phyloP scores from a whole-genome alignment of 2,329 filamentous ascomycete species.

The Eutypa lata region DNA sequence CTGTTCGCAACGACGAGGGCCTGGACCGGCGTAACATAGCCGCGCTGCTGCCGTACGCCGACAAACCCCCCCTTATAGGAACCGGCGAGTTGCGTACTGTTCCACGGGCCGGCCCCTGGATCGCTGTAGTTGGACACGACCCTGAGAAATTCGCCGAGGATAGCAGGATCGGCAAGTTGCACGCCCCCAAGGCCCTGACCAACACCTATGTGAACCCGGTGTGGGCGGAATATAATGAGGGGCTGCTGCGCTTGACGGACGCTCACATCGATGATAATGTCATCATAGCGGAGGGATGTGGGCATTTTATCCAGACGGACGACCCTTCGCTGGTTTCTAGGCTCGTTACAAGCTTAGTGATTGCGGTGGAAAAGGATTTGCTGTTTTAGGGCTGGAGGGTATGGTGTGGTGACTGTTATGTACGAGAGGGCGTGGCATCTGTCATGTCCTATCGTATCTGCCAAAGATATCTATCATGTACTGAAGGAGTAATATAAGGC shows the following conservation, averaged over 20 bases:
- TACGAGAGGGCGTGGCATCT: too few relatives aligned
- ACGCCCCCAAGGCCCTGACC: constrained; percentile 34
- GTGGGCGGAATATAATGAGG: constrained; percentile 54
- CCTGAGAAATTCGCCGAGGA: constrained; percentile 49
- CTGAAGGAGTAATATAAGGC: too few relatives aligned
- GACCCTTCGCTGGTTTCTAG: constrained; percentile 43
- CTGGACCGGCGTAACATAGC: constrained; percentile 44
- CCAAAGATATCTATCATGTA: too few relatives aligned
- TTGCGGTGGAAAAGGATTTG: too few relatives aligned
- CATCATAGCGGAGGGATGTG: constrained; percentile 44
- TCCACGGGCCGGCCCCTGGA: constrained; percentile 33
- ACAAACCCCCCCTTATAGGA: constrained; percentile 39
- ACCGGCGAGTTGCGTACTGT: constrained; percentile 25
- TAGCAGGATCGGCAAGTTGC: constrained; percentile 28
- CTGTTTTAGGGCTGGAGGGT: too few relatives aligned
- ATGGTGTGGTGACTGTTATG: too few relatives aligned
- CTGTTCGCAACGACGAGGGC: constrained; percentile 46
- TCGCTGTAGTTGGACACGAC: constrained; percentile 53
- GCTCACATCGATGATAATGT: constrained; percentile 42
- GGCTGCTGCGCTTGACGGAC: constrained; percentile 41
- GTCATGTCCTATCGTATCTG: too few relatives aligned
- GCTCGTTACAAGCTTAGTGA: constrained; percentile 14
- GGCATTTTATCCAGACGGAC: constrained; percentile 55
- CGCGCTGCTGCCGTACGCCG: constrained; percentile 39
- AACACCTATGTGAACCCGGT: constrained; percentile 50